phyloP scores from a whole-genome alignment of 768 basidiomycete species.

The Fomitopsis pulvina region DNA sequence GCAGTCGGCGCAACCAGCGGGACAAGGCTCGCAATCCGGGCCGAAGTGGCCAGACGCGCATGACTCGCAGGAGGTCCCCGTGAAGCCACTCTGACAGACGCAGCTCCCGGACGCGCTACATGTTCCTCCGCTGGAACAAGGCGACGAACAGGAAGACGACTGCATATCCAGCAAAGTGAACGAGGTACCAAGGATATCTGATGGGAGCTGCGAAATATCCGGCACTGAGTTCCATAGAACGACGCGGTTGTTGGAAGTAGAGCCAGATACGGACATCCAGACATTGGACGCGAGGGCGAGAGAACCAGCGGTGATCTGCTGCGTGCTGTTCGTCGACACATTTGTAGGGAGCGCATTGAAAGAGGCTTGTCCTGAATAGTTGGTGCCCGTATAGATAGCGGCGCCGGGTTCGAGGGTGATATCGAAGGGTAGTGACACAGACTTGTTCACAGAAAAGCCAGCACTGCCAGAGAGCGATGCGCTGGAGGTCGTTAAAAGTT shows the following conservation, averaged over 20 bases:
- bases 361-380: constrained; percentile 60
- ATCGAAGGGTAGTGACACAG: constrained; percentile 58
- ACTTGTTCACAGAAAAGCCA: constrained; percentile 58
- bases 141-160: constrained; percentile 67
- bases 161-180: constrained; percentile 66
- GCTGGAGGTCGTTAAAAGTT: constrained; percentile 58
- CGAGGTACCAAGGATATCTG: constrained; percentile 33
- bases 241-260: constrained; percentile 47
- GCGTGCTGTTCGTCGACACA: constrained; percentile 29
- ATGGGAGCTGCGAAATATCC: constrained; percentile 64
- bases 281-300: constrained; percentile 62
- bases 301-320: constrained; percentile 47
- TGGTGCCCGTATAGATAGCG: constrained; percentile 51
- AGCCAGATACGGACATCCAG: constrained; percentile 58
- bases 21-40: constrained; percentile 61
- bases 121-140: constrained; percentile 66
- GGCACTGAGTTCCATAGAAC: constrained; percentile 78
- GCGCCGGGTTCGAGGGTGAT: constrained; percentile 63
- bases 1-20: constrained; percentile 60
- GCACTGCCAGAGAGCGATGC: constrained; percentile 49
- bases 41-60: constrained; percentile 77
- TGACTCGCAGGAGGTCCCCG: constrained; percentile 71
- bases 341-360: constrained; percentile 52
- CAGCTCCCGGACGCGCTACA: constrained; percentile 71
- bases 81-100: constrained; percentile 66